A percentile compares a stretch with the other conserved stretches of the same genome.
Evolutionary conservation across 768 basidiomycete genomes (phyloP).

Genomic region (Tylopilus rubrobrunneus): DNA sequence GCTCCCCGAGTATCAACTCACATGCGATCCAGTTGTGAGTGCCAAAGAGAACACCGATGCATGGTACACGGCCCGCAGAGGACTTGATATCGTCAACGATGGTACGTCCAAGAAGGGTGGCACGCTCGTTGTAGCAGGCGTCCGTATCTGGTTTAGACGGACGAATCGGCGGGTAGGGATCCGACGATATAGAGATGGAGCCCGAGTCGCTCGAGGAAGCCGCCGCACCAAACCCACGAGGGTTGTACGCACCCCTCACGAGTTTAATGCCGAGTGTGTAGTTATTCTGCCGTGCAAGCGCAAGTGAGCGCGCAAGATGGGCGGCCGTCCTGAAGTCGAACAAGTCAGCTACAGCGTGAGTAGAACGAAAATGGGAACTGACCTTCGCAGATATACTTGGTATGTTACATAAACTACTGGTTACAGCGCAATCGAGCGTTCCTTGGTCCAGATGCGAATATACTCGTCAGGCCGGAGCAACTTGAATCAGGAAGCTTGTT

Average conservation of each 20-base stretch:
- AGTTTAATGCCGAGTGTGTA: too few relatives aligned
- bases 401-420: constrained; percentile 48
- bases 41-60: constrained; percentile 72
- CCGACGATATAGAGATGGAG: constrained; percentile 50
- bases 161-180: constrained; percentile 65
- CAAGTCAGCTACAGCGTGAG: too few relatives aligned
- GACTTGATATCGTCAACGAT: constrained; percentile 49
- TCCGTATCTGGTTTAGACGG: constrained; percentile 68
- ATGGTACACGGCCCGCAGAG: constrained; percentile 11
- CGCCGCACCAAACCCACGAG: too few relatives aligned
- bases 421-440: constrained; percentile 33
- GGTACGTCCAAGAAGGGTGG: constrained; percentile 48
- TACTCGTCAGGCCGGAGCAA: constrained; percentile 3
- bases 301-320: too few relatives aligned
- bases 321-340: too few relatives aligned
- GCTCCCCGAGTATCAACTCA: constrained; percentile 50
- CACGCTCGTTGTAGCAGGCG: constrained; percentile 63
- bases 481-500: constrained; percentile 47
- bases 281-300: too few relatives aligned
- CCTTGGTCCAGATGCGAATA: background rate
- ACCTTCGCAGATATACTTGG: too few relatives aligned
- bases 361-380: too few relatives aligned
- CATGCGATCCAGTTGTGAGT: constrained; percentile 82
- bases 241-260: too few relatives aligned
- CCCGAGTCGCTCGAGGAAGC: background rate